These are phyloP conservation scores for Aspergillus pseudoviridinutans DNA, from an alignment of 2,329 filamentous ascomycete species.

Conservation along the genomic window DNA sequence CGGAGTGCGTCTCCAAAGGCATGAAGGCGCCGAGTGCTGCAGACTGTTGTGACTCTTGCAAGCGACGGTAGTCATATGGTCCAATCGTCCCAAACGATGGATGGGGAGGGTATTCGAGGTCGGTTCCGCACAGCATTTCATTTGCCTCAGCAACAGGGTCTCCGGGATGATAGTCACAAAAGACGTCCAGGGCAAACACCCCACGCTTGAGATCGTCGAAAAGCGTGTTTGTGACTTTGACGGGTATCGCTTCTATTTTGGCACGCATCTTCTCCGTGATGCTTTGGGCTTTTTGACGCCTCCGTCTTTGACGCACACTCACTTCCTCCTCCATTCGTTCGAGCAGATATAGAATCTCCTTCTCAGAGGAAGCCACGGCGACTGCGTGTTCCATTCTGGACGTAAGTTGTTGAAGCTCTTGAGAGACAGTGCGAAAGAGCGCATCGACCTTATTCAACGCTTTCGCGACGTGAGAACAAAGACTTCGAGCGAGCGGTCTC, in stretches of 20 bases:
- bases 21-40: constrained; percentile 7
- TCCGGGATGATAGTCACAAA: constrained; percentile 30
- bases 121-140: constrained; percentile 13
- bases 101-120: not conserved
- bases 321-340: constrained; percentile 25
- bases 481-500: constrained; percentile 12
- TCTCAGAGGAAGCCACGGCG: constrained; percentile 13
- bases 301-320: constrained; percentile 13
- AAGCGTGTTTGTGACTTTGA: constrained; percentile 24
- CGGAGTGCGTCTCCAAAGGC: constrained; percentile 10
- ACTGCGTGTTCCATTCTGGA: constrained; percentile 17
- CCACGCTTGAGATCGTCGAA: constrained; percentile 30
- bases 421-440: constrained; percentile 22
- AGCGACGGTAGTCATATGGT: constrained; percentile 14
- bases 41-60: constrained; percentile 11
- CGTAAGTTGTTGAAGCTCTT: constrained; percentile 22
- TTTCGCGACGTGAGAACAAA: constrained; percentile 12
- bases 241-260: constrained; percentile 25
- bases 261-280: constrained; percentile 21
- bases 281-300: constrained; percentile 19
- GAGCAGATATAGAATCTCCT: constrained; percentile 19
- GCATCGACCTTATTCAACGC: constrained; percentile 20
- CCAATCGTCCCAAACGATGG: constrained; percentile 5
- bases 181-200: constrained; percentile 26
- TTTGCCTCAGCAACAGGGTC: constrained; percentile 22